Base-by-base conservation (phyloP, 1,284 basidiomycete genomes). In the Xerocomus minutiporus region DNA sequence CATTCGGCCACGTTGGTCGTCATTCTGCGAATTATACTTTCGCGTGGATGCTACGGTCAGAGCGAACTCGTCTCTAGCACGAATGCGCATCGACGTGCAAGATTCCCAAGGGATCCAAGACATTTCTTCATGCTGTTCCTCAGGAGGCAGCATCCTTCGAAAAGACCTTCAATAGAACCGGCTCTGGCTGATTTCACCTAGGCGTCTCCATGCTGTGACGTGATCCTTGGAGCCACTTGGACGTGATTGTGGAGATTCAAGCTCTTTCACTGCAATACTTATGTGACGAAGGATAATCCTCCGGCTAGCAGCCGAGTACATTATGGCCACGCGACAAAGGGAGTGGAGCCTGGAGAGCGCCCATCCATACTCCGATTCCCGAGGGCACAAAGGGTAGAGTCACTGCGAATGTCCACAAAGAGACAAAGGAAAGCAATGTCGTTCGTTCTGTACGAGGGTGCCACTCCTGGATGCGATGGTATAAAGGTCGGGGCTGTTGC, bases 401-500 rank as follows among this genome's bases (percentile, higher is more conserved):
- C 36, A 38, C 17, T 5, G 32, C 17, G 25, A 49, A 25, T 25
- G 34, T 39, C 47, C 40, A 40, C 46, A 43, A 15, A 25, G 49
- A 53, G 51, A 57, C 59, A 63, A 59, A 57, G 51, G 43, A 17
- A 28, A 20, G 29, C 29, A 32, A 15, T 11, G 26, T 32, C 28
- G 29, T 32, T 26, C 41, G 39, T 38, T 32, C 26, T 9, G 9
- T 26, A 25, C 23, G 39, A 1, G 13, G 20, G 43, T 46, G 62
- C 48, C 55, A 63, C 59, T 53, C 50, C 23, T 29, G 9, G 23
- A 53, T 48, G 36, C 8, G 26, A 29, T n/a, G 32, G 39, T 62
- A 64, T 64, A 64, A 65, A 62, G 12, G 15, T n/a, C 28, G 9
- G 39, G 41, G 7, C 25, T 12, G 13, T 25, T 34, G 39, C 34